Conservation (phyloP, 2,329 filamentous ascomycete species). For the Aurifilum marmelostoma region DNA sequence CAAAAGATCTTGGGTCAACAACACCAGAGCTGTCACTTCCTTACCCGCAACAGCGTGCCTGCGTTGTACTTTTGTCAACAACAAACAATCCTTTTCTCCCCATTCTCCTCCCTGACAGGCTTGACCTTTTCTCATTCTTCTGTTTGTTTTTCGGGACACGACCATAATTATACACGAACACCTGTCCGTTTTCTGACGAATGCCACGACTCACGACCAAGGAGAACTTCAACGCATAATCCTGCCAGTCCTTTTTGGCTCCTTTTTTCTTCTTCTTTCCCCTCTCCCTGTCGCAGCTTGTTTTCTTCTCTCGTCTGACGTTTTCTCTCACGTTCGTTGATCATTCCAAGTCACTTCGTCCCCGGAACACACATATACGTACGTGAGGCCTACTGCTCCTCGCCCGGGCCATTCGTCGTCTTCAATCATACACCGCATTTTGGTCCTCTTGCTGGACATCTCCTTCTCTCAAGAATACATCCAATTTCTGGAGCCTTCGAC, state of each 20-base stretch:
- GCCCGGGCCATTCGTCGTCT: background rate
- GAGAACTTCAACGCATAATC: constrained; percentile 20
- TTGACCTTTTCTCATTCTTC: background rate
- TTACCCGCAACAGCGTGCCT: constrained; percentile 1
- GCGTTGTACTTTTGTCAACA: background rate
- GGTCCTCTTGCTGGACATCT: constrained; percentile 15
- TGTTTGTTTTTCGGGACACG: background rate
- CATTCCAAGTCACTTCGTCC: background rate
- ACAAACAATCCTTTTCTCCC: background rate
- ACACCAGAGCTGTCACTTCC: constrained; percentile 20
- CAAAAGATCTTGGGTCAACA: constrained; percentile 9
- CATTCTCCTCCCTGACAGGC: background rate
- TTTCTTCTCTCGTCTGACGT: background rate
- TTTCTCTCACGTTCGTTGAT: background rate
- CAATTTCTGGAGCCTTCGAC: constrained; percentile 14
- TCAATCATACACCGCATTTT: constrained; percentile 28
- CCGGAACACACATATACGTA: background rate
- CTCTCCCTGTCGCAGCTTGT: background rate
- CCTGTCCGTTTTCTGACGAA: constrained; percentile 18
- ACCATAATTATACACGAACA: background rate
- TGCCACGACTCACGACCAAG: constrained; percentile 24
- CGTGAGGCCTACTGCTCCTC: background rate
- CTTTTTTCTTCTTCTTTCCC: constrained; percentile 16
- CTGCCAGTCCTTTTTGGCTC: constrained; percentile 14
- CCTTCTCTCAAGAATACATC: constrained; percentile 11